Evolutionary conservation across 208 protist species (phyloP).

Genomic region (Polymyxa betae): DNA sequence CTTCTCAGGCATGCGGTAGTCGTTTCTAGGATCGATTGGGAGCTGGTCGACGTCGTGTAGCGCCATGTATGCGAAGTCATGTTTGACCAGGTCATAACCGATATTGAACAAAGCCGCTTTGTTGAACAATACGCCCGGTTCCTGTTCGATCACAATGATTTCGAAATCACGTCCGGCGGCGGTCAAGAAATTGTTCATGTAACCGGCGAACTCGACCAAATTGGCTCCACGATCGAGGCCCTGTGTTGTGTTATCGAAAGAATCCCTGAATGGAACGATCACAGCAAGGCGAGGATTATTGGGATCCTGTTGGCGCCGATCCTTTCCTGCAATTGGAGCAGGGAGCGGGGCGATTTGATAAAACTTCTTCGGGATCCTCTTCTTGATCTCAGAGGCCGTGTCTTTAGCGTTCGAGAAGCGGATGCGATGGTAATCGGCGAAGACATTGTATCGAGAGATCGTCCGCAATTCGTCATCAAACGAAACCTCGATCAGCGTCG

Average conservation of each 20-base stretch:
- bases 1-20: not conserved
- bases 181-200: conserved; percentile 25
- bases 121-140: conserved; percentile 41
- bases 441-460: not conserved
- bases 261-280: conserved; percentile 28
- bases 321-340: not conserved
- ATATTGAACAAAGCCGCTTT: conserved; percentile 47
- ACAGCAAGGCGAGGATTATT: conserved; percentile 25
- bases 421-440: not conserved
- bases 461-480: not conserved
- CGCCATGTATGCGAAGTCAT: conserved; percentile 18
- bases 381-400: not conserved
- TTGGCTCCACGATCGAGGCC: not conserved
- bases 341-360: not conserved
- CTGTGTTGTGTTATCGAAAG: not conserved
- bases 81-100: not conserved
- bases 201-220: not conserved
- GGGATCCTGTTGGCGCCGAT: not conserved
- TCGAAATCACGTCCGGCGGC: conserved; percentile 3
- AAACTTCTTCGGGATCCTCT: not conserved
- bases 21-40: not conserved
- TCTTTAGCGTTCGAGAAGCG: not conserved
- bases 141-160: conserved; percentile 49
- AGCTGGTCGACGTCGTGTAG: conserved; percentile 49
- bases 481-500: not conserved